Evolutionary conservation across 345 rosid genomes (phyloP), one percentile per base, ranked within the genome.

Genomic region (Eucalyptus marginata): DNA sequence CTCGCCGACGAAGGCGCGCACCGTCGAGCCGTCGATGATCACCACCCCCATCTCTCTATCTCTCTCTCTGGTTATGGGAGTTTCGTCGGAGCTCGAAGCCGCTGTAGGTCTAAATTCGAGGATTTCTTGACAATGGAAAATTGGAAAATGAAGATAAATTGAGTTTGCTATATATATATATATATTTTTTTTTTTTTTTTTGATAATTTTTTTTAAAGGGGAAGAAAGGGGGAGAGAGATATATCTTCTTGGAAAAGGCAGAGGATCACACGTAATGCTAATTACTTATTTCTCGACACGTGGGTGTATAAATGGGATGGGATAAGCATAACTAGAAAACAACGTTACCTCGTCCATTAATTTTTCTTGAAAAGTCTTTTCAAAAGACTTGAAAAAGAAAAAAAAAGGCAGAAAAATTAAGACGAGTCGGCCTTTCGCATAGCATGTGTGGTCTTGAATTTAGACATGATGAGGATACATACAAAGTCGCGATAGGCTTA

Each of bases 11-110:
- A 90, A 90, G 36, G 86, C 89, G 0, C 89, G 87, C 54, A 88
- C 91, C 58, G 89, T 90, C 56, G 89, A 68, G 13, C 91, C 91
- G 83, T 88, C 91, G 62, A 90, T 90, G 10, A 90, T 86, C 62
- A 88, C 89, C 43, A 88, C 91, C 25, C 91, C 91, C 89, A 90
- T 90, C 87, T 87, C 56, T 43, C 49, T 36, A 29, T 43, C 86
- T 88, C 89, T 71, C 56, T 12, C 0, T n/a, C 6, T n/a, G 10
- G 76, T 14, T 15, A 15, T 14, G 76, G 17, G 36, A 14, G 5
- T 64, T 64, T 64, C 36, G 36, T 59, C 7, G 66, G n/a, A 59
- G 66, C 66, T 25, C 0, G 31, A 27, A 59, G 66, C 71, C 0
- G 71, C 9, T 13, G 17, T 0, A 3, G 36, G 36, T 64, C 18